Evolutionary conservation across 208 protist genomes (phyloP).

Genomic region (Leptomonas pyrrhocoris): DNA sequence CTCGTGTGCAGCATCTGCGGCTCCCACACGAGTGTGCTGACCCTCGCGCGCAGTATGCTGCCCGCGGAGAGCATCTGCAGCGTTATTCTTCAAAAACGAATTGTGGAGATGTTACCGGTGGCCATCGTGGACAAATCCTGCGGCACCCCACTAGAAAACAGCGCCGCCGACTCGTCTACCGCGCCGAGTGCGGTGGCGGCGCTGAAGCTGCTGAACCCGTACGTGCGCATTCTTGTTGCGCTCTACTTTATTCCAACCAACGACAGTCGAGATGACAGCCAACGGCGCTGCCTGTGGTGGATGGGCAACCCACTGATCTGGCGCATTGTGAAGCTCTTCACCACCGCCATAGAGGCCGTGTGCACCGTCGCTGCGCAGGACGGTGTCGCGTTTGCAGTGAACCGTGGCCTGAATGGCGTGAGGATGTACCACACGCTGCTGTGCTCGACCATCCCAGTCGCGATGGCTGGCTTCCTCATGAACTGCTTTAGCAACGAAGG

Average conservation of each 20-base stretch:
- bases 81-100: constrained; percentile 27
- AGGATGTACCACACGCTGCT: constrained; percentile 52
- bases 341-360: constrained; percentile 25
- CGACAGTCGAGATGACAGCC: constrained; percentile 49
- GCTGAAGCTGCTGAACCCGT: constrained; percentile 65
- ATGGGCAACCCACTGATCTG: constrained; percentile 58
- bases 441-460: constrained; percentile 48
- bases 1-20: constrained; percentile 76
- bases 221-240: constrained; percentile 60
- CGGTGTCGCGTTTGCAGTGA: constrained; percentile 29
- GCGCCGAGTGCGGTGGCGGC: constrained; percentile 9
- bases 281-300: constrained; percentile 50
- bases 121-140: constrained; percentile 9
- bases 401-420: constrained; percentile 47
- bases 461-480: constrained; percentile 56
- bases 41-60: constrained; percentile 60
- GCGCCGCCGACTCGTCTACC: constrained; percentile 5
- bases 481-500: constrained; percentile 58
- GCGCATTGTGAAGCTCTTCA: constrained; percentile 47
- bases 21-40: constrained; percentile 54
- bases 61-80: constrained; percentile 43
- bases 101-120: constrained; percentile 15
- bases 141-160: not conserved
- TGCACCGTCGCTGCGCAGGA: constrained; percentile 25
- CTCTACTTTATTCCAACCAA: constrained; percentile 65